Evolutionary conservation across 495 filamentous ascomycete genomes (phyloP).

Genomic region (Penicillium psychrofluorescens): DNA sequence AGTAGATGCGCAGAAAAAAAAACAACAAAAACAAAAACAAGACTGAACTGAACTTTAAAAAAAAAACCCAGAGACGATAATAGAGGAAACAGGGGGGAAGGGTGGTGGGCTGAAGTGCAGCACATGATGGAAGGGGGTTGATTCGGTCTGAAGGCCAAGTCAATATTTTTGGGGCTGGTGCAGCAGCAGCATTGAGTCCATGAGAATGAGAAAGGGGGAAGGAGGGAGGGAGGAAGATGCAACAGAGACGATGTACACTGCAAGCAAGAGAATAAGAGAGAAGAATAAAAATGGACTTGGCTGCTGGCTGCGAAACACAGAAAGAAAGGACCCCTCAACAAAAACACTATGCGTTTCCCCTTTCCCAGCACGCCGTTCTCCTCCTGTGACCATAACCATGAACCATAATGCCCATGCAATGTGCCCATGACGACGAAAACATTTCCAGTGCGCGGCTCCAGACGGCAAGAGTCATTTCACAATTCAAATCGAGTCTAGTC

Average conservation of each 20-base stretch:
- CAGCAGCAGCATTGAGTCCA: no score
- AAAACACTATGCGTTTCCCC: background rate
- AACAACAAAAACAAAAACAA: slow-evolving; percentile 2
- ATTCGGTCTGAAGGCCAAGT: no score
- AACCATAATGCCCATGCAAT: slow-evolving; percentile 9
- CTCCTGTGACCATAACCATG: slow-evolving; percentile 19
- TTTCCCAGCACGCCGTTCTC: slow-evolving; percentile 21
- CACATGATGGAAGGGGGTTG: no score
- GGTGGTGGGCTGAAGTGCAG: no score
- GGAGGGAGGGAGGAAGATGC: no score
- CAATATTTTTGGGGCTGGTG: no score
- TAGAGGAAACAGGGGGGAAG: no score
- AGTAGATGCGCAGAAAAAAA: slow-evolving; percentile 7
- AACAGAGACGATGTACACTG: no score
- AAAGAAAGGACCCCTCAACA: slow-evolving; percentile 9
- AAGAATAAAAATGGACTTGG: slow-evolving; percentile 12
- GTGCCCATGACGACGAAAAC: slow-evolving; percentile 24
- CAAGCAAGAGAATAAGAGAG: no score
- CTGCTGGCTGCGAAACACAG: slow-evolving; percentile 7
- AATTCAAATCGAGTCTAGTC: slow-evolving; percentile 26
- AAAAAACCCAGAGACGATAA: no score
- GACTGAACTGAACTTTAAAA: no score
- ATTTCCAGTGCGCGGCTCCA: slow-evolving; percentile 20
- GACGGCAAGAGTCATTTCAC: slow-evolving; percentile 19
- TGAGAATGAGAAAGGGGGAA: no score